Evolutionary conservation across 106 monocot genomes (phyloP), one percentile per base, ranked within the genome.

Genomic region (Dendrobium chrysotoxum): DNA sequence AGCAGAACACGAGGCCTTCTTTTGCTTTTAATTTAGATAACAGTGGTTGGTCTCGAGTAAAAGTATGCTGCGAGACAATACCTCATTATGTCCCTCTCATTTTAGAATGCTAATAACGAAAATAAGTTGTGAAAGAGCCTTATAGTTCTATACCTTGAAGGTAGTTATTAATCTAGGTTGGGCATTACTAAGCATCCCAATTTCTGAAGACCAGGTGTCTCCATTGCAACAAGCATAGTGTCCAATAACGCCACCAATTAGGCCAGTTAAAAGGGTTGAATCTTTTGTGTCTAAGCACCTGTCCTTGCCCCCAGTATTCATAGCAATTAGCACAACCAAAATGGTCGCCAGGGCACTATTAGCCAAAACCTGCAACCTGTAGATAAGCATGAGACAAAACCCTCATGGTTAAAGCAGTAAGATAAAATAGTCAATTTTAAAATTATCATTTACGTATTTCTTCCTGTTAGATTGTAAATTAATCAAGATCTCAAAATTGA

Each of bases 141-240:
- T 61, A 61, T n/a, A 65, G 70, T 70, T 70, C 28, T 35, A 40
- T 76, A 96, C 96, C 96, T 94, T 96, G 40, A 96, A 87, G 8
- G 84, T 94, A 65, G 96, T 96, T 28, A 96, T 89, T 30, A 96
- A 81, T 28, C 92, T 75, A 35, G 90, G 96, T 53, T 93, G 90
- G 30, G 54, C 81, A 58, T 90, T 77, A 47, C 96, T 94, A 79
- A 96, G 90, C 28, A 92, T 77, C 79, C 96, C 96, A 79, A 92
- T 68, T 79, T 96, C 96, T 44, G 96, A 96, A 45, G 96, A 96
- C 96, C 96, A 96, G 3, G 96, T 96, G 76, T 96, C 96, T 40
- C 96, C 96, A 89, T 92, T 96, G 85, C 93, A 96, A 80, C 96
- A 96, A 30, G 93, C 90, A 83, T 96, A 96, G 47, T 94, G 96